Evolutionary conservation across 441 rosid genomes (phyloP), one percentile per base, ranked within the genome.

Genomic region (Brassica hybrid): DNA sequence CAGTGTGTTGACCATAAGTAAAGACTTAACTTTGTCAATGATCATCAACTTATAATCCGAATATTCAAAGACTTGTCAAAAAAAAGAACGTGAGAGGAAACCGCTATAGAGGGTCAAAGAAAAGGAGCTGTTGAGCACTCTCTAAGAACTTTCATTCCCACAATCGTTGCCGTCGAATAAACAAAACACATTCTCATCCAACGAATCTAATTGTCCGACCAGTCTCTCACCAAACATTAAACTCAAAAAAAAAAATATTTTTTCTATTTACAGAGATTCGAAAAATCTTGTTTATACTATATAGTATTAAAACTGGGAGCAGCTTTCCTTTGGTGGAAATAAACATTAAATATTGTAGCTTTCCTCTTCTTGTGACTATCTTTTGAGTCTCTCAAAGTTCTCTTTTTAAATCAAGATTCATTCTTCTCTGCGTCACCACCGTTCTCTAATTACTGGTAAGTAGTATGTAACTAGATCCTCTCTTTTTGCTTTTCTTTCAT

Each of bases 41-140:
- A 17, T 48, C 18, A 48, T 48, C 56, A 6, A 16, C 18, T 52
- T 14, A 14, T 21, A 59, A 13, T 23, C 32, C 65, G 30, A 61
- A 18, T 32, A 32, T 32, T 32, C 57, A 66, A 21, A 66, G 32
- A 27, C 32, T 27, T 27, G 32, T 27, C 32, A 27, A 27, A 27
- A 5, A 27, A 27, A 27, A 27, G 32, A 27, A 27, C 6, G 62
- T 62, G 71, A 69, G 74, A 67, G 14, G 82, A 79, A 79, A 73
- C 18, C 30, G 71, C 61, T 73, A 21, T 25, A 17, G 6, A 17
- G 6, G 38, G 72, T 41, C 58, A 72, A 66, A 58, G 63, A 60
- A 50, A 25, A 17, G 81, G 63, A 79, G 78, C 75, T 79, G 82
- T 50, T 68, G 75, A 69, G 82, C 75, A 79, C 71, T 74, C 5